Percentiles rank a stretch among this genome's conserved stretches.
These are phyloP conservation scores for Leccinum arenicola DNA, from an alignment of 768 basidiomycete genomes.

Conservation along the genomic window DNA sequence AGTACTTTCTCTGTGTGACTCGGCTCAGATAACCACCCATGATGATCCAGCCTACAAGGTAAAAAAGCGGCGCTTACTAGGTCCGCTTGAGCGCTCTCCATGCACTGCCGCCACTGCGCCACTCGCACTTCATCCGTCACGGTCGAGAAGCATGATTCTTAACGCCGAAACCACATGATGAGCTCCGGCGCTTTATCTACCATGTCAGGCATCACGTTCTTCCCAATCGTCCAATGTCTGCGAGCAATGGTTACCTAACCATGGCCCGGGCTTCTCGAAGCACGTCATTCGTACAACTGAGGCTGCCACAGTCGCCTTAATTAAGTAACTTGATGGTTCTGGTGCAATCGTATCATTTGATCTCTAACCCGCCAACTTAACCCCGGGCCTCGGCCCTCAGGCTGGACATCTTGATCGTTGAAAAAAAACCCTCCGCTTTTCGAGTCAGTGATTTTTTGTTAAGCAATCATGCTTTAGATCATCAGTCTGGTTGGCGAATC, in stretches of 20 bases:
- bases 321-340: too few species aligned
- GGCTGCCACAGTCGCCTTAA: too few species aligned
- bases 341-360: neutral
- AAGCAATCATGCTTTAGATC: too few species aligned
- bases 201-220: neutral
- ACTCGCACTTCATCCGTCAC: too few species aligned
- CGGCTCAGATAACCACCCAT: too few species aligned
- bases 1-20: too few species aligned
- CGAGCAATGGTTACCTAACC: neutral
- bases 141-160: neutral
- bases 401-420: neutral
- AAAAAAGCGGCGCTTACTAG: too few species aligned
- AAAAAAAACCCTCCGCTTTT: neutral
- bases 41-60: too few species aligned
- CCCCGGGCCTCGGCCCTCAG: too few species aligned
- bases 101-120: too few species aligned
- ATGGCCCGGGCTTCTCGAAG: neutral
- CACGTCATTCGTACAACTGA: neutral
- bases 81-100: too few species aligned
- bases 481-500: neutral
- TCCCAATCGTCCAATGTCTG: neutral
- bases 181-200: neutral
- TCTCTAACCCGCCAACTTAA: neutral
- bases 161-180: neutral
- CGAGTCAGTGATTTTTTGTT: too few species aligned